These are phyloP conservation scores for Mycosphaerelloides madeirae DNA, from an alignment of 2,329 filamentous ascomycete genomes.

Conservation along the genomic window DNA sequence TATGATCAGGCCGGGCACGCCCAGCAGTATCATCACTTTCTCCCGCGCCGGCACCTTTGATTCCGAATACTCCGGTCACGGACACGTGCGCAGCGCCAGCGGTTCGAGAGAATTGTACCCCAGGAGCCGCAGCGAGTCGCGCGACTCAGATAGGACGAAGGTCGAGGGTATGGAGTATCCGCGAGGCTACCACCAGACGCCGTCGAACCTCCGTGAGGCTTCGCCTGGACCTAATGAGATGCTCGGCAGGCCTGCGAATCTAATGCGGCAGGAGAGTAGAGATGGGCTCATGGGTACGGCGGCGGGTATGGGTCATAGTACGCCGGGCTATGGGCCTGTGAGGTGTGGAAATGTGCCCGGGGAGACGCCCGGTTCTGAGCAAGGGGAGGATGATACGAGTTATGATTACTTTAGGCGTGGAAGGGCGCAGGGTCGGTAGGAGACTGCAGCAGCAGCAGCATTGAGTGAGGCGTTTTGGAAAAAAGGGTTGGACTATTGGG, in stretches of 20 bases:
- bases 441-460: too few species aligned
- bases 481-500: not conserved
- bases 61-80: conserved; percentile 19
- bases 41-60: conserved; percentile 28
- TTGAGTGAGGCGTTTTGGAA: too few species aligned
- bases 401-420: conserved; percentile 38
- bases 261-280: conserved; percentile 19
- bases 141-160: conserved; percentile 30
- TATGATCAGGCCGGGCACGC: conserved; percentile 58
- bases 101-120: conserved; percentile 5
- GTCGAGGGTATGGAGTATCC: conserved; percentile 41
- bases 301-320: conserved; percentile 17
- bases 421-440: conserved; percentile 9
- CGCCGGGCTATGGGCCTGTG: conserved; percentile 27
- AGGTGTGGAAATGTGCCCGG: conserved; percentile 20
- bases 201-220: conserved; percentile 38
- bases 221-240: conserved; percentile 36
- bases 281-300: conserved; percentile 17
- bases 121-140: conserved; percentile 20
- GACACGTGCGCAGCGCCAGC: conserved; percentile 10
- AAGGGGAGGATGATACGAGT: conserved; percentile 32
- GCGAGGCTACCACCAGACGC: conserved; percentile 45
- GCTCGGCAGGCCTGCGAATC: conserved; percentile 4
- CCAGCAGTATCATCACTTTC: conserved; percentile 45
- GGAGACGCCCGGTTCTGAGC: conserved; percentile 27